Conservation (phyloP, 345 rosid genomes). For the Populus simonii region DNA sequence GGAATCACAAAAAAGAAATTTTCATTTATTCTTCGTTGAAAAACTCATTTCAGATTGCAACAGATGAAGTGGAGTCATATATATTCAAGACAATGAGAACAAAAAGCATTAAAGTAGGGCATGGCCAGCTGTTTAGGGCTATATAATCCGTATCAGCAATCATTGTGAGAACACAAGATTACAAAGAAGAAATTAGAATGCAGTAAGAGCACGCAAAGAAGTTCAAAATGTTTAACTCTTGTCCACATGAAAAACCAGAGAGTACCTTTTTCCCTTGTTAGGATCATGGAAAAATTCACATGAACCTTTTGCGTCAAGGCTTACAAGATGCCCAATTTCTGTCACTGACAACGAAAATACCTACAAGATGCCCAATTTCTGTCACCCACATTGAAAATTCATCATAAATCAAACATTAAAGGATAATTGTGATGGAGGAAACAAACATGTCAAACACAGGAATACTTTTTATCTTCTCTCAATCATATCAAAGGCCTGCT, state of each 20-base stretch:
- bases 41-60: neutral
- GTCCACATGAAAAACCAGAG: neutral
- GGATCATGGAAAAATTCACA: slow-evolving; percentile 92
- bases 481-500: neutral
- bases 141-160: neutral
- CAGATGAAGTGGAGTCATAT: neutral
- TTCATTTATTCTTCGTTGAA: neutral
- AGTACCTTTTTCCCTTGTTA: slow-evolving; percentile 74
- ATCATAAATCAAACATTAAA: slow-evolving; percentile 33
- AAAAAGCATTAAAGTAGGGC: neutral
- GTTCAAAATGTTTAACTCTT: neutral
- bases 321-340: slow-evolving; percentile 66
- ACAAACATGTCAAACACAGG: neutral
- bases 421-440: neutral
- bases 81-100: neutral
- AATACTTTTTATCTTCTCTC: no score
- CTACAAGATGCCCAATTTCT: slow-evolving; percentile 73
- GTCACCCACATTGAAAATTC: slow-evolving; percentile 75
- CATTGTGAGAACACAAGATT: neutral
- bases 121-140: neutral
- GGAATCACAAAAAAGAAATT: neutral
- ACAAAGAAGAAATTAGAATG: neutral
- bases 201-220: neutral
- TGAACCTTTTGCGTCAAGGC: slow-evolving; percentile 69
- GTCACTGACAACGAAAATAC: slow-evolving; percentile 79